Evolutionary conservation across 495 filamentous ascomycete species (phyloP).

Genomic region (Stereocaulon alpinum): DNA sequence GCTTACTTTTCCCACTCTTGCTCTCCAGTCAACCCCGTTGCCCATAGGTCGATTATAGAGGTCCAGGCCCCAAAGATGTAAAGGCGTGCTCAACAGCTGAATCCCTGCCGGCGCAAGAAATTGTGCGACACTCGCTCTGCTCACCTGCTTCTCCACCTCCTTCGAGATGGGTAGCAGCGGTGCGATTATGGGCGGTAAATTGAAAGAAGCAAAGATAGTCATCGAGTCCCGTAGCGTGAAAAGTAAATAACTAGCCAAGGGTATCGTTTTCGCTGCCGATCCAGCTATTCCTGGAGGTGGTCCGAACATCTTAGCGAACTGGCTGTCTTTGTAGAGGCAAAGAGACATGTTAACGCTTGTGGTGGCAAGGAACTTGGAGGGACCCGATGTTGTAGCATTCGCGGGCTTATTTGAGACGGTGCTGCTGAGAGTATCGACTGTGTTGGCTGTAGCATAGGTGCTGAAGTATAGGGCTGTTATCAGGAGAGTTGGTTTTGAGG

Average conservation of each 20-base stretch:
- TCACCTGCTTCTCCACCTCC: conserved; percentile 41
- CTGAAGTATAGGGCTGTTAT: conserved; percentile 83
- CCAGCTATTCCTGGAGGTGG: conserved; percentile 26
- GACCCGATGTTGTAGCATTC: conserved; percentile 56
- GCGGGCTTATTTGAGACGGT: conserved; percentile 48
- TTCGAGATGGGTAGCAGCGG: conserved; percentile 37
- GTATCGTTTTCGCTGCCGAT: conserved; percentile 27
- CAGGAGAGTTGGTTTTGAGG: conserved; percentile 73
- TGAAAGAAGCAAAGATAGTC: conserved; percentile 91
- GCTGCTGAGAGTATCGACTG: conserved; percentile 69
- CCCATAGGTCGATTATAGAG: conserved; percentile 64
- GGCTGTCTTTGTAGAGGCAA: conserved; percentile 86
- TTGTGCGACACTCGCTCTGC: conserved; percentile 58
- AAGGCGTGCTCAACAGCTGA: conserved; percentile 72
- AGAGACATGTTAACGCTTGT: conserved; percentile 77
- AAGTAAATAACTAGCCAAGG: conserved; percentile 53
- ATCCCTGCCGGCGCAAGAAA: conserved; percentile 71
- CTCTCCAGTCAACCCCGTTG: conserved; percentile 39
- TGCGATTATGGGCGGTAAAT: conserved; percentile 70
- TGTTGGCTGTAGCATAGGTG: conserved; percentile 86
- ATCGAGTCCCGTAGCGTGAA: conserved; percentile 80
- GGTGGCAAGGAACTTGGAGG: conserved; percentile 75
- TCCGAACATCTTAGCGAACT: conserved; percentile 77
- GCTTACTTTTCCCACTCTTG: conserved; percentile 52
- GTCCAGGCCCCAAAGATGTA: conserved; percentile 84